Evolutionary conservation across 441 rosid genomes (phyloP), one percentile per base, ranked within the genome.

Genomic region (Aquilaria agallochum): DNA sequence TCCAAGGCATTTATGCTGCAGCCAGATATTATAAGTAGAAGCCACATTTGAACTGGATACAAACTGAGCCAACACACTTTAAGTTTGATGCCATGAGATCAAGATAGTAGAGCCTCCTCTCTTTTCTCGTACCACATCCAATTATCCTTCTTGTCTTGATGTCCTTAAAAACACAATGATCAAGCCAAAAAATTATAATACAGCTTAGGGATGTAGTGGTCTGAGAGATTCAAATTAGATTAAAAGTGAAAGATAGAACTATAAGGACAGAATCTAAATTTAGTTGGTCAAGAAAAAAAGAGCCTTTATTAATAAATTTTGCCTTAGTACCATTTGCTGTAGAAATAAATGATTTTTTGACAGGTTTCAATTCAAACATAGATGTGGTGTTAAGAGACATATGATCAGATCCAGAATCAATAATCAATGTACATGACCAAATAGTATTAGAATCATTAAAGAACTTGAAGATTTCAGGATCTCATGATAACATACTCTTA

Each of bases 341-440:
- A 11, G 48, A 20, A 20, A 20, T 45, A 45, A 11, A 45, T 45
- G 48, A 6, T 45, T 45, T 45, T 5, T 45, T 45, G 20, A 13
- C 4, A 32, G 40, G 13, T 36, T 2, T 56, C 2, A 13, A 31
- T 2, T 33, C 13, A 32, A 7, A 10, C 40, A 12, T 2, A n/a
- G 27, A 4, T 4, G 3, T 12, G 12, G 20, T 58, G 53, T 60
- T 46, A 68, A 60, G n/a, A 9, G 53, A 6, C 53, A 50, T 50
- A 50, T 50, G 53, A 50, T 50, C 53, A 6, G 56, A 50, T 50
- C 53, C 14, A 13, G 31, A 40, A 58, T 67, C 55, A 67, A 67
- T 45, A 31, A 67, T 60, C 65, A 31, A 60, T 47, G 31, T 42
- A 58, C 1, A 27, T 12, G 6, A 36, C 11, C 11, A 2, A 58